Base-by-base conservation (phyloP, 2,329 filamentous ascomycete species). In the Daldinia sp. region DNA sequence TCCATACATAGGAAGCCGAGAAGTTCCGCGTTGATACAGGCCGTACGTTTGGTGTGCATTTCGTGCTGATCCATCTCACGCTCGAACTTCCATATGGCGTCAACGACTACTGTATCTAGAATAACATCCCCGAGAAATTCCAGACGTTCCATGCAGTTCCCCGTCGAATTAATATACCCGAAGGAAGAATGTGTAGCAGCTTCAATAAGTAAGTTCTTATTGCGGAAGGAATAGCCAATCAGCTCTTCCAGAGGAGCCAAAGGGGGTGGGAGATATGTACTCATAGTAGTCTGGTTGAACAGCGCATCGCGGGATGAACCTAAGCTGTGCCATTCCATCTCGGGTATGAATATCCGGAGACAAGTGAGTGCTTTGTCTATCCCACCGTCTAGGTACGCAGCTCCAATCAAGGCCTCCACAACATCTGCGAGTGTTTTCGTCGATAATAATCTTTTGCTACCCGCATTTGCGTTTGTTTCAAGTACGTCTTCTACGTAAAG, bases 81-180 rank as follows among this genome's bases (percentile, higher is more conserved):
- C 1, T 77, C 71, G 12, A 78, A 71, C 2, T 77, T 74, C 77
- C 88, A 92, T 5, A 95, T 80, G n/a, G 81, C 83, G 0, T 81
- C 82, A 6, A 93, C 89, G 55, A 98, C 82, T 62, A 97, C 82
- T 73, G 89, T 87, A 79, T 98, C 95, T 0, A 98, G 87, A 2
- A 98, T 83, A 0, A 93, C 88, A 73, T 98, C 95, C 0, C 95
- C 95, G 0, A 98, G 82, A 74, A 96, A 97, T 76, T 98, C 95
- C 0, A 98, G 86, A 0, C 94, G 88, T 72, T 98, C 92, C 12
- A 89, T 85, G 23, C 80, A 83, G 2, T 83, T 82, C 6, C 67
- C 74, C 2, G 63, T 51, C 1, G 70, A 67, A 13, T 66, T 82
- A 57, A 83, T 85, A 4, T 78, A 63, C 48, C 77, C 79, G 73